Evolutionary conservation across 345 rosid genomes (phyloP).

Genomic region (Dipteronia sinensis): DNA sequence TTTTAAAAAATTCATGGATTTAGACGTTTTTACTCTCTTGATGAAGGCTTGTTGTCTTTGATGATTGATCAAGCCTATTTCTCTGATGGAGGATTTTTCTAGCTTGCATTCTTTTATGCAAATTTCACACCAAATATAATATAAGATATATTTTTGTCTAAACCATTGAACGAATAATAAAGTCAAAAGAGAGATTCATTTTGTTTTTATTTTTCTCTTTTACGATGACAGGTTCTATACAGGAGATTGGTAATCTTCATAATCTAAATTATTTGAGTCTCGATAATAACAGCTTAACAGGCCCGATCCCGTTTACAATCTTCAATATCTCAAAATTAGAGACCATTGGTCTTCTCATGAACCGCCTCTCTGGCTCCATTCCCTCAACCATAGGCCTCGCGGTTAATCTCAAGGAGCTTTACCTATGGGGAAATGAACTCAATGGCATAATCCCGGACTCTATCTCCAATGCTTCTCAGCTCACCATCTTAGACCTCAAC

Average conservation of each 20-base stretch:
- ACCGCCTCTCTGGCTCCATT: neutral
- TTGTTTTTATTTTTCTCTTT: no score
- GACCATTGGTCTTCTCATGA: fast-evolving
- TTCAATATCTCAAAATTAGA: neutral
- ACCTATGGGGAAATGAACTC: neutral
- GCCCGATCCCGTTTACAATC: neutral
- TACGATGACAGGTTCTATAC: neutral
- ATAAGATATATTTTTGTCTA: no score
- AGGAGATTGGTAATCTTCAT: neutral
- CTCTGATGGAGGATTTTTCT: no score
- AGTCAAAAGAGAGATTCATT: no score
- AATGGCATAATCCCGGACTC: neutral
- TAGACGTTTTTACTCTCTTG: no score
- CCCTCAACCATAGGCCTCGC: neutral
- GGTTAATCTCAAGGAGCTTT: neutral
- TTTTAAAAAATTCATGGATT: no score
- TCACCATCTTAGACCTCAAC: neutral
- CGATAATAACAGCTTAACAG: neutral
- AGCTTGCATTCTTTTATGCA: no score
- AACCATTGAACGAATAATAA: no score
- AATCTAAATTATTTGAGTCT: neutral
- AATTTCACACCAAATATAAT: no score
- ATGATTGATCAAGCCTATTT: no score
- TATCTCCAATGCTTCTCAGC: neutral
- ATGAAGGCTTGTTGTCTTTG: no score